Conservation (phyloP, 2,329 filamentous ascomycete genomes). For the Calonectria leucothoes region DNA sequence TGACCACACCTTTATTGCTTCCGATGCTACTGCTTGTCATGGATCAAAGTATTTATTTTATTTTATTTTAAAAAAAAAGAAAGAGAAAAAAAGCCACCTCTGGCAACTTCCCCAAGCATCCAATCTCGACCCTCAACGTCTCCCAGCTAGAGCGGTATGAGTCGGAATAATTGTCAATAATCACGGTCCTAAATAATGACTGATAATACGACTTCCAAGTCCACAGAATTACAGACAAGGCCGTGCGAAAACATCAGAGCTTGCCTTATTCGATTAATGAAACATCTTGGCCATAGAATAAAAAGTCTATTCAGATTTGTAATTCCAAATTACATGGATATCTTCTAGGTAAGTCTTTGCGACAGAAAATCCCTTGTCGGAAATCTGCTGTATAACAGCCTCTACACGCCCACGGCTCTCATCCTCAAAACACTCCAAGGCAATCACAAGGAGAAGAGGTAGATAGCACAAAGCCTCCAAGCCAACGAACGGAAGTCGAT, state of each 20-base stretch:
- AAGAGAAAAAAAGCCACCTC: too few relatives aligned
- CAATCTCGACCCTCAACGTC: too few relatives aligned
- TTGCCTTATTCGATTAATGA: neutral
- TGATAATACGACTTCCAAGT: neutral
- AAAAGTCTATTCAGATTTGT: neutral
- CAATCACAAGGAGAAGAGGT: neutral
- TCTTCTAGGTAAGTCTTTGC: neutral
- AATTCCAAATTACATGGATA: neutral
- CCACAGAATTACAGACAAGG: neutral
- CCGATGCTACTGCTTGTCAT: too few relatives aligned
- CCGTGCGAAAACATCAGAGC: neutral
- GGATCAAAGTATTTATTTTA: too few relatives aligned
- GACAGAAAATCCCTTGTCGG: neutral
- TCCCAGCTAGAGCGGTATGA: too few relatives aligned
- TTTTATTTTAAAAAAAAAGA: too few relatives aligned
- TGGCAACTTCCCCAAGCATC: too few relatives aligned
- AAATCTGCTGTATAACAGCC: neutral
- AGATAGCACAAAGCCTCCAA: neutral
- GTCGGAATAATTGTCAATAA: too few relatives aligned
- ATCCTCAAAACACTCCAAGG: neutral
- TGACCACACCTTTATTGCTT: too few relatives aligned
- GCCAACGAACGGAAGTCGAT: neutral
- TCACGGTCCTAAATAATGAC: neutral
- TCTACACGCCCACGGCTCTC: neutral
- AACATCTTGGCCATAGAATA: neutral